Percentiles rank a stretch among this genome's conserved stretches.
Evolutionary conservation across 2,329 filamentous ascomycete species (phyloP).

Genomic region (Nemania diffusa): DNA sequence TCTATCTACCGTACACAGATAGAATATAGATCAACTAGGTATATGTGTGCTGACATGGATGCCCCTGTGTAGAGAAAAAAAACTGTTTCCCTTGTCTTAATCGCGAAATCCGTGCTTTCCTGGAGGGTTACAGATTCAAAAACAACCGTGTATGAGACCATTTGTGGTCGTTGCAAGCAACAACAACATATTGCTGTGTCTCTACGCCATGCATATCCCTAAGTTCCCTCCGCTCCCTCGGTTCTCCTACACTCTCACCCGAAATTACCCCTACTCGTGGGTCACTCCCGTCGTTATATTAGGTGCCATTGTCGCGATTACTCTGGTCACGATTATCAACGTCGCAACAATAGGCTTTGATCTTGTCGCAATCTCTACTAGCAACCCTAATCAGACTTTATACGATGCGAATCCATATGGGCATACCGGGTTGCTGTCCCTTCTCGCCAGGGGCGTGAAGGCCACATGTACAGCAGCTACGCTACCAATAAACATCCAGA

Average conservation of each 20-base stretch:
- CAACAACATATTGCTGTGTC: neutral
- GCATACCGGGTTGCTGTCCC: neutral
- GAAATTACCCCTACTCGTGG: slow-evolving; percentile 38
- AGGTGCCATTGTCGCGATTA: slow-evolving; percentile 32
- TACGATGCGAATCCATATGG: neutral
- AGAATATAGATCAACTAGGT: neutral
- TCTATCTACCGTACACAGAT: neutral
- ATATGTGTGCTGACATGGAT: neutral
- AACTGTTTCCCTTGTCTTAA: neutral
- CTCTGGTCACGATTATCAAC: slow-evolving; percentile 31
- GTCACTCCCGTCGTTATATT: slow-evolving; percentile 35
- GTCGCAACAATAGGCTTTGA: slow-evolving; percentile 21
- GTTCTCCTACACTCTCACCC: slow-evolving; percentile 31
- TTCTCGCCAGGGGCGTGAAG: neutral
- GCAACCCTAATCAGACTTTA: neutral
- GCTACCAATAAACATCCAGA: slow-evolving; percentile 24
- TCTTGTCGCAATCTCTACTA: slow-evolving; percentile 16
- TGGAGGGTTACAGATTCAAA: neutral
- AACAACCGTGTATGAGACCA: neutral
- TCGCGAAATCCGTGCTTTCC: neutral
- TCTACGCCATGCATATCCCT: neutral
- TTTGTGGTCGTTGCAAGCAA: neutral
- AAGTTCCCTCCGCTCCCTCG: neutral
- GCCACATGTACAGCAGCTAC: slow-evolving; percentile 16
- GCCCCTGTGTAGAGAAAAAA: neutral